Base-by-base conservation (phyloP, 768 basidiomycete genomes). In the Amanita jacksonii region DNA sequence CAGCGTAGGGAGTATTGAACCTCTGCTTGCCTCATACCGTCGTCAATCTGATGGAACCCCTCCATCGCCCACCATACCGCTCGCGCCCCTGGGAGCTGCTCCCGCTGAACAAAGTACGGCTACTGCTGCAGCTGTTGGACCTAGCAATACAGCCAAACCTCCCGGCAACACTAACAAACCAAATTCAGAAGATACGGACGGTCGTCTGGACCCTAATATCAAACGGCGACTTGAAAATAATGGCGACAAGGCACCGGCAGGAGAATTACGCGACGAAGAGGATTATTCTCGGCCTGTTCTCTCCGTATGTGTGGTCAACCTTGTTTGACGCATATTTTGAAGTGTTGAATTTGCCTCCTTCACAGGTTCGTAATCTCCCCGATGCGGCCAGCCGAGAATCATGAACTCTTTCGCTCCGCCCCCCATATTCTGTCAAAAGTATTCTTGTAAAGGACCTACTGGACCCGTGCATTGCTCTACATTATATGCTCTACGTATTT, bases 251-350 rank as follows among this genome's bases (percentile, higher is more conserved):
- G 55, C 51, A 24, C 58, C 59, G 13, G 53, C 56, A 23, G 51
- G 52, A 47, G 66, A 59, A 35, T 54, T 68, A 35, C 62, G 59
- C 49, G 76, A 80, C 51, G 69, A 74, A 22, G 72, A 76, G 48
- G 78, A 77, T 48, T 76, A 77, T 60, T 72, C 70, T 16, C 63
- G 71, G 37, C 69, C 66, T 40, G 74, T 79, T 19, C 67, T 81
- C 48, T 75, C 65, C 49, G 79, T 72, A 58, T 52, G 72, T 61
- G 15, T 35, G 47, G 37, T 32, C n/a, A 45, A 8, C n/a, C n/a
- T n/a, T n/a, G n/a, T n/a, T n/a, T n/a, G n/a, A n/a, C n/a, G n/a
- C n/a, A n/a, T n/a, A n/a, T n/a, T n/a, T n/a, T n/a, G n/a, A n/a
- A n/a, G n/a, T n/a, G 37, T 23, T 5, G 35, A 16, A 27, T 9